Conservation (phyloP, 2,329 filamentous ascomycete species). For the Colletotrichum sansevieriae region DNA sequence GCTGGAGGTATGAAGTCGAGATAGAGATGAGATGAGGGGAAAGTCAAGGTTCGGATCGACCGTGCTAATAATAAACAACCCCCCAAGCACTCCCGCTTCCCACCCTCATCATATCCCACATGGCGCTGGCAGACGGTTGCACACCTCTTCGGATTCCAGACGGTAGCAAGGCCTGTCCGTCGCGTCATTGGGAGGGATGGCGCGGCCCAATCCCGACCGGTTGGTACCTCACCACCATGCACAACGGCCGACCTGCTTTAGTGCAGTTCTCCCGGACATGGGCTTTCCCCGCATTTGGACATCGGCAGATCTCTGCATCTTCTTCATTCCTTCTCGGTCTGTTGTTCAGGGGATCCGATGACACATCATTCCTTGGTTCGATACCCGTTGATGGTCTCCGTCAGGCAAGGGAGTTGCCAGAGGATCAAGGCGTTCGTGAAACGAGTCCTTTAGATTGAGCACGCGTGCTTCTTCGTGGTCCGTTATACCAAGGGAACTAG, state of each 20-base stretch:
- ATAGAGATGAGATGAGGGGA: constrained; percentile 33
- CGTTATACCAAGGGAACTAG: not conserved
- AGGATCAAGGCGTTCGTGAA: too few species aligned
- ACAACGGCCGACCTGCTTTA: constrained; percentile 9
- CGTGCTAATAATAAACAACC: constrained; percentile 19
- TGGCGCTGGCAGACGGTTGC: constrained; percentile 29
- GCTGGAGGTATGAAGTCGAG: constrained; percentile 12
- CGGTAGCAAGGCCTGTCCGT: constrained; percentile 5
- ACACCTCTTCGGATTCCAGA: constrained; percentile 18
- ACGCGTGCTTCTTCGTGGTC: too few species aligned
- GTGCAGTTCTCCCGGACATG: constrained; percentile 6
- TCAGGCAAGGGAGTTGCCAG: too few species aligned
- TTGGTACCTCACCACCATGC: constrained; percentile 13
- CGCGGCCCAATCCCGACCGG: constrained; percentile 14
- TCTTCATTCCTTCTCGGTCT: constrained; percentile 2
- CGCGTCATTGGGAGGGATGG: constrained; percentile 2
- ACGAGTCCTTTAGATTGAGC: too few species aligned
- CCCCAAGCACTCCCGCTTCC: not conserved
- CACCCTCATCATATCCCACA: constrained; percentile 35
- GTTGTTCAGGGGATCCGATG: not conserved
- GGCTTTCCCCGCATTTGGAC: constrained; percentile 5
- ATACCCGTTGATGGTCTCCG: too few species aligned
- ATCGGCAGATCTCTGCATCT: not conserved
- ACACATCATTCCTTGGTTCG: not conserved
- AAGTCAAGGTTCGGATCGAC: constrained; percentile 15